A percentile compares a stretch with the other conserved stretches of the same genome.
Conservation (phyloP, 2,329 filamentous ascomycete species). For the Rachicladosporium sp. region DNA sequence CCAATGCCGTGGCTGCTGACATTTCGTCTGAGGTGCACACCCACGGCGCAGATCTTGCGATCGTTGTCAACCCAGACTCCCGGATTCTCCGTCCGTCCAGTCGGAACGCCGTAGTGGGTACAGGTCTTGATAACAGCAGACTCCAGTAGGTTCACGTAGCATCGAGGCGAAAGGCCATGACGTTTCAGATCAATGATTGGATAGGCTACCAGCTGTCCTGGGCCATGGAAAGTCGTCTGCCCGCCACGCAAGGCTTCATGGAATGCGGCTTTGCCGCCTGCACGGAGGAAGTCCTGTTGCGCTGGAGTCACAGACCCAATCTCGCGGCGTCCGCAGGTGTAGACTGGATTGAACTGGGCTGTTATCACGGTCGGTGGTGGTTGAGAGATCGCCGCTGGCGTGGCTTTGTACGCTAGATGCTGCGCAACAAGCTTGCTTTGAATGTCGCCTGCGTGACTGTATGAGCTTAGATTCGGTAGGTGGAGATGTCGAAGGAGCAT, state of each 20-base stretch:
- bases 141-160: slow-evolving; percentile 71
- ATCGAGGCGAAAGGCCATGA: slow-evolving; percentile 55
- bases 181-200: slow-evolving; percentile 71
- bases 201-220: slow-evolving; percentile 86
- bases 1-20: slow-evolving; percentile 77
- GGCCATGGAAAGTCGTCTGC: slow-evolving; percentile 88
- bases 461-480: slow-evolving; percentile 42
- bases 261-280: slow-evolving; percentile 44
- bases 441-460: slow-evolving; percentile 41
- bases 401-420: slow-evolving; percentile 50
- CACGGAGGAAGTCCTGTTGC: slow-evolving; percentile 32
- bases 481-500: slow-evolving; percentile 51
- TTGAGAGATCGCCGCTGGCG: slow-evolving; percentile 20
- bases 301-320: slow-evolving; percentile 33
- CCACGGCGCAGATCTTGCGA: slow-evolving; percentile 77
- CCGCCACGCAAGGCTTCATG: slow-evolving; percentile 69
- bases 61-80: slow-evolving; percentile 58
- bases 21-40: slow-evolving; percentile 78
- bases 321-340: slow-evolving; percentile 82
- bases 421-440: slow-evolving; percentile 45
- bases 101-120: slow-evolving; percentile 45
- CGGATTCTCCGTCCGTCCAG: slow-evolving; percentile 59
- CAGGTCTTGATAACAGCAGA: slow-evolving; percentile 59
- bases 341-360: slow-evolving; percentile 71
- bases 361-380: slow-evolving; percentile 58